Evolutionary conservation across 805 yeast genomes (phyloP), one percentile per base, ranked within the genome.

Genomic region (Nakazawaea laoshanensis): DNA sequence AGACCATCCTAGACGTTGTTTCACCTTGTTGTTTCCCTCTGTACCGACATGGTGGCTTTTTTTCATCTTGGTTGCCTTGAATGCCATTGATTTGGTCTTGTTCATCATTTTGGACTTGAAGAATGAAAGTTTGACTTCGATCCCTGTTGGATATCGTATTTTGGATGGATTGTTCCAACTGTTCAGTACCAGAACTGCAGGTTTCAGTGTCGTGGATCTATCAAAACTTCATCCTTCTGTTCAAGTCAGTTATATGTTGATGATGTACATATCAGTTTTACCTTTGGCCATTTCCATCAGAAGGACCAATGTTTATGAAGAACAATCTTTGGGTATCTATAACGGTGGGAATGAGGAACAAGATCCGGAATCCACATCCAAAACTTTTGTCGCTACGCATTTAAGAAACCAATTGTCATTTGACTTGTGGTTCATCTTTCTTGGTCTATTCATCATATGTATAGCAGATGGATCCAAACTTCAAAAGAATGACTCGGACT

Each of bases 201-300:
- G 99, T 0, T 79, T 92, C 44, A 45, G 82, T 0, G 80, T 82
- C 24, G 72, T 88, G 17, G 75, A 80, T 50, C 56, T 92, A 24
- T 60, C 85, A 2, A 51, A 54, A 26, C 62, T 92, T 28, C 92
- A 87, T 48, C 92, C 96, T 1, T 92, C 95, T 0, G 84, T 89
- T 32, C 95, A 87, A 53, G 94, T 92, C 19, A 77, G 92, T 45
- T 92, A 92, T 53, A 70, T 86, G 77, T 70, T 92, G 39, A 89
- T 92, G 97, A 92, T 92, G 98, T 92, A 92, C 59, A 87, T 92
- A 18, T 89, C 97, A 11, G 96, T 89, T 27, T 65, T 88, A 50
- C 99, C 99, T 1, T 63, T 92, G 45, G 98, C 99, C 20, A 92
- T 92, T 42, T 85, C 96, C 24, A 87, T 92, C 41, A 76, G 99